Evolutionary conservation across 805 yeast genomes (phyloP), one percentile per base, ranked within the genome.

Genomic region (Candida saitoana): DNA sequence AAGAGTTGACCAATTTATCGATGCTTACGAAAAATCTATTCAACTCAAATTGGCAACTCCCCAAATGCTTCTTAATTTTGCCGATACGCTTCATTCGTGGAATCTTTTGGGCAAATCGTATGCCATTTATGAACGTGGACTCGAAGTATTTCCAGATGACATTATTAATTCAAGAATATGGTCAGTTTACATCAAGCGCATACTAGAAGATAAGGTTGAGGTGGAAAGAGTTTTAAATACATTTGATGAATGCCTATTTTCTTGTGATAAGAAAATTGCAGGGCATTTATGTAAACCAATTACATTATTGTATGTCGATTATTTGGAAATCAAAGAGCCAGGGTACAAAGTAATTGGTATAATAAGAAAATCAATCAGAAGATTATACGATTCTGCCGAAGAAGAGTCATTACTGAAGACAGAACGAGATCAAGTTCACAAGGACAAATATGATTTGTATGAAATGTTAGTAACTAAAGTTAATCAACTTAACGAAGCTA

Each of bases 11-110:
- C 32, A 29, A 29, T 29, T 29, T 5, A 29, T 29, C 5, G 17
- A 37, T 2, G 65, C 68, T 2, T 68, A 66, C 41, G 48, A 53
- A 11, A 53, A 49, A 36, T 46, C 67, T 47, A 57, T 69, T 27
- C 53, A 50, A 4, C 55, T 83, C 33, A 83, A 80, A 54, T 70
- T 87, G 19, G 84, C 88, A 0, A 83, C 91, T 0, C 86, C 90
- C 1, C 57, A 75, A 19, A 76, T 77, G 18, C 68, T 88, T 31
- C 67, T 87, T 12, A 79, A 82, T 49, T 85, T 82, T 58, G 86
- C 89, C 0, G 66, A 68, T 8, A 79, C 82, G 47, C 55, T 84
- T 25, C 79, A 77, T 41, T 74, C 69, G 2, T 61, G 71, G 43
- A 55, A 67, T 2, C 62, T 67, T 36, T 69, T 55, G 43, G 79